A percentile compares a stretch with the other conserved stretches of the same genome.
Conservation (phyloP, 257 asterid species). For the Catharanthus roseus region DNA sequence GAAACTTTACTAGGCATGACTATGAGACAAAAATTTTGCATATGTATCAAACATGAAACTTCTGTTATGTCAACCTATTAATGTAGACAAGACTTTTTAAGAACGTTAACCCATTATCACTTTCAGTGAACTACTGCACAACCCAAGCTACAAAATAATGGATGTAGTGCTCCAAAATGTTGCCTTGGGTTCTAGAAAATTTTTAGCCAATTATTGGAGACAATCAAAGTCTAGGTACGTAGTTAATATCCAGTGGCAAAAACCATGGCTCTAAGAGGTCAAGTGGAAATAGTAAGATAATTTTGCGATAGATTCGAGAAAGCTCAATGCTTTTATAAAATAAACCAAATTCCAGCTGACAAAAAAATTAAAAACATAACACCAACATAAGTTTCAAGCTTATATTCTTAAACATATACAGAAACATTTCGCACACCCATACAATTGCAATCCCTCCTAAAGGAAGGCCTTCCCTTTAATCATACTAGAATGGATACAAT, state of each 20-base stretch:
- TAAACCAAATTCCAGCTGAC: neutral
- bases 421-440: neutral
- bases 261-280: neutral
- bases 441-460: neutral
- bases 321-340: neutral
- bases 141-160: neutral
- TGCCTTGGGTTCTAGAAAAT: neutral
- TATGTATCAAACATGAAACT: neutral
- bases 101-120: neutral
- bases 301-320: neutral
- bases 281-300: neutral
- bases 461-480: neutral
- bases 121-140: neutral
- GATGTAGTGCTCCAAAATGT: neutral
- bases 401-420: neutral
- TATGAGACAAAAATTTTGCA: neutral
- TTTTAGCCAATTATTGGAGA: neutral
- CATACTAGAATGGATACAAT: neutral
- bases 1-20: neutral
- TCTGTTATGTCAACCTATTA: too few relatives aligned
- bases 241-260: neutral
- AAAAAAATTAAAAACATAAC: neutral
- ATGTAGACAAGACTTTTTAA: neutral
- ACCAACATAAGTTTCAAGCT: neutral
- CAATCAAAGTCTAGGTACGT: neutral